Conservation (phyloP, 1,139 yeast genomes). For the Saccharomyces hybrid region DNA sequence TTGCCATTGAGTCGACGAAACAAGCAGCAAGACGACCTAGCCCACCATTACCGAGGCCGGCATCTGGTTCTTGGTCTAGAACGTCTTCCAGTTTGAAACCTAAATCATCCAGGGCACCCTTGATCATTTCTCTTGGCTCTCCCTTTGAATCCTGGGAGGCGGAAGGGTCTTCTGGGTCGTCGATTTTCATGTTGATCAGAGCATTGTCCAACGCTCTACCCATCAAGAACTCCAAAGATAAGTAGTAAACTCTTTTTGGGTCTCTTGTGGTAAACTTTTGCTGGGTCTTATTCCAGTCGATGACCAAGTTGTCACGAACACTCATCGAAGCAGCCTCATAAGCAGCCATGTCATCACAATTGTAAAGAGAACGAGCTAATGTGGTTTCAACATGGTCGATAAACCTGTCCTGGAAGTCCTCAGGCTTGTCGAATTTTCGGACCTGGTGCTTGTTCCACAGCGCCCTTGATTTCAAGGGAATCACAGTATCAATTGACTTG, state of each 20-base stretch:
- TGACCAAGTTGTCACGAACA: constrained; percentile 68
- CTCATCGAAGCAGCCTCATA: constrained; percentile 82
- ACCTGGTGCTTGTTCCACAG: constrained; percentile 65
- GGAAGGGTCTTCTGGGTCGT: constrained; percentile 12
- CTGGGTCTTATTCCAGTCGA: constrained; percentile 92
- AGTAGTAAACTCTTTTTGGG: constrained; percentile 79
- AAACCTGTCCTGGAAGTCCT: constrained; percentile 62
- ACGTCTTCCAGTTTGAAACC: constrained; percentile 88
- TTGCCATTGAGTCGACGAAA: constrained; percentile 80
- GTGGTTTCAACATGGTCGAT: constrained; percentile 85
- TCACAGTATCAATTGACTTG: constrained; percentile 69
- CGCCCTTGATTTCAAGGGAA: constrained; percentile 70
- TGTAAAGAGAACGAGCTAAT: constrained; percentile 80
- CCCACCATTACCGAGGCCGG: constrained; percentile 94
- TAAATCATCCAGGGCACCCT: constrained; percentile 55
- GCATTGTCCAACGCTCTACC: constrained; percentile 96
- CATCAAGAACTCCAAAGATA: constrained; percentile 86
- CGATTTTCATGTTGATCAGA: constrained; percentile 57
- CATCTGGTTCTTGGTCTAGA: constrained; percentile 81
- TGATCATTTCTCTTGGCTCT: constrained; percentile 41
- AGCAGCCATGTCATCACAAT: constrained; percentile 87
- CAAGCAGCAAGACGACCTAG: constrained; percentile 93
- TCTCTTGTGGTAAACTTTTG: constrained; percentile 79
- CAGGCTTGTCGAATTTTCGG: constrained; percentile 44
- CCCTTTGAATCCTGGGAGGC: constrained; percentile 19